Conservation (phyloP, 2,329 filamentous ascomycete species). For the Grosmannia penicillata region DNA sequence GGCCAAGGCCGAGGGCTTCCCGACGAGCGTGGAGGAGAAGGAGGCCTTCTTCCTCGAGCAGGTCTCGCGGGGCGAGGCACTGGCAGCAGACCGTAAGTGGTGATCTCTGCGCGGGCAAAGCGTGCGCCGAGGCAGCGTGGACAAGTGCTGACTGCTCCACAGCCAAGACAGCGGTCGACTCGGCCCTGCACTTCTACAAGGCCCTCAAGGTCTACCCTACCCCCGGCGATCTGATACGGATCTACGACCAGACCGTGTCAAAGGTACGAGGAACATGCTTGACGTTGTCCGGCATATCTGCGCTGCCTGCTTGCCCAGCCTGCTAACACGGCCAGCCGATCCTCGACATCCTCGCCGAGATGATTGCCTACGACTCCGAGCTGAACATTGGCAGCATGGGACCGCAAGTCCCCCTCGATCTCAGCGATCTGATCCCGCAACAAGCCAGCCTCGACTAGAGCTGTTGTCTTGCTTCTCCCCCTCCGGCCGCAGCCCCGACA, state of each 20-base stretch:
- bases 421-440: conserved; percentile 7
- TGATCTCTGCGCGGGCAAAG: too few species aligned
- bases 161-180: conserved; percentile 61
- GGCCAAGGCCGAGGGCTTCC: conserved; percentile 85
- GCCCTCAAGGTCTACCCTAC: conserved; percentile 96
- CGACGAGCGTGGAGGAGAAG: conserved; percentile 76
- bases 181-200: conserved; percentile 93
- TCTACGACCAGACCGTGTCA: conserved; percentile 97
- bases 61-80: conserved; percentile 73
- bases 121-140: too few species aligned
- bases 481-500: not conserved
- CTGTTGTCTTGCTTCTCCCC: not conserved
- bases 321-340: conserved; percentile 48
- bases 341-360: conserved; percentile 89
- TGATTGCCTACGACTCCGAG: conserved; percentile 42
- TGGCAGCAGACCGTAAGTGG: conserved; percentile 68
- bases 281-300: not conserved
- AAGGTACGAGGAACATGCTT: conserved; percentile 52
- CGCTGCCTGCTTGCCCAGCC: not conserved
- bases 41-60: conserved; percentile 96
- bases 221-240: conserved; percentile 80
- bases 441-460: conserved; percentile 8
- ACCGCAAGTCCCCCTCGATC: conserved; percentile 1
- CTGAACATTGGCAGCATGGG: conserved; percentile 8
- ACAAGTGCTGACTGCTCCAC: conserved; percentile 7